Evolutionary conservation across 164 flowering plant species (phyloP), one percentile per base, ranked within the genome.

Genomic region (Umbellularia californica): DNA sequence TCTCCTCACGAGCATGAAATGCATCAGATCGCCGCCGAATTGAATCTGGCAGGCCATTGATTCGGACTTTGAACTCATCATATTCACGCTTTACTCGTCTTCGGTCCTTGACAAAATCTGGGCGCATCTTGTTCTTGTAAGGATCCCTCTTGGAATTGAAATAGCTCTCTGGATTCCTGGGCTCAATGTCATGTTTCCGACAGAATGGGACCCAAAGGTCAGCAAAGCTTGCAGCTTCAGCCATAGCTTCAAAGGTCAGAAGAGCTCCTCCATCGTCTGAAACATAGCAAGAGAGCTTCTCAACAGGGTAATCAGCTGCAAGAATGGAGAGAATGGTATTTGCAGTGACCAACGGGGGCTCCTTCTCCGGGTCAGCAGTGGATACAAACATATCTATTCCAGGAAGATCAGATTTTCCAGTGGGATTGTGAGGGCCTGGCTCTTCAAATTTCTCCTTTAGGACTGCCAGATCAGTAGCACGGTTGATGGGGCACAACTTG

Each of bases 181-280:
- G 97, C 71, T 90, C 92, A 70, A 92, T 90, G 35, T 74, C 77
- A 80, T 92, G 97, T 76, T 92, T 92, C 20, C 94, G 82, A 70
- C 97, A 92, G 70, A 92, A 92, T 7, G 97, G 97, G 50, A 92
- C 90, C 97, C 97, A 92, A 23, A 88, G 11, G 35, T 84, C 79
- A 25, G 97, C 94, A 80, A 87, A 92, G 69, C 95, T 90, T 4
- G 93, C 93, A 65, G 95, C 95, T 76, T 92, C 97, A 0, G 97
- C 97, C 91, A 89, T 88, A 60, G 97, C 94, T 83, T 92, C 98
- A 76, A 94, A 94, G 62, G 98, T 94, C 25, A 94, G 84, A 20
- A 94, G 90, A 1, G 98, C 88, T 25, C 98, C 95, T 41, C 97
- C 97, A 82, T 94, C 98, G 78, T 94, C 98, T 51, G 98, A 94